phyloP scores from a whole-genome alignment of 495 filamentous ascomycete genomes.

The Penicillium argentinense region DNA sequence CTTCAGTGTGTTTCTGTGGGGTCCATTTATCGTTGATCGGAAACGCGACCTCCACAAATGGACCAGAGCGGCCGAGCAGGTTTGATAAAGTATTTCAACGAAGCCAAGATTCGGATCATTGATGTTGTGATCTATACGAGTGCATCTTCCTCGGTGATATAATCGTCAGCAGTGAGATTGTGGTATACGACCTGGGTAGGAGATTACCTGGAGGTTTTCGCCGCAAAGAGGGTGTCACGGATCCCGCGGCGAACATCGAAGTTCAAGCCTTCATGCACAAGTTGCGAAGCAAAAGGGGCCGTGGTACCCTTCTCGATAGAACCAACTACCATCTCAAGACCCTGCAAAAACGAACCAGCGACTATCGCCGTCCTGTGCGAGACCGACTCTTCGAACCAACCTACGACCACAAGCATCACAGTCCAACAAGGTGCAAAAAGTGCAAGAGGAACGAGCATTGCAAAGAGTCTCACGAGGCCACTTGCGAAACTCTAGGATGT shows the following conservation, averaged over 20 bases:
- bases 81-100: background rate
- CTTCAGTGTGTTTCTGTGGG: no score
- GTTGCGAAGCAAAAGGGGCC: background rate
- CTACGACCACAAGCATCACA: constrained; percentile 8
- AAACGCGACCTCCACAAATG: no score
- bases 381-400: constrained; percentile 3
- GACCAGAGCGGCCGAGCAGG: constrained; percentile 3
- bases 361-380: background rate
- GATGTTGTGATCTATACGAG: background rate
- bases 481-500: background rate
- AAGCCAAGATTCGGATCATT: background rate
- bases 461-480: background rate
- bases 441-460: background rate
- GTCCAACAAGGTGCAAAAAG: background rate
- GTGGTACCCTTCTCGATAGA: background rate
- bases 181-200: constrained; percentile 6
- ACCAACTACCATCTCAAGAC: background rate
- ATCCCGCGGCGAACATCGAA: background rate
- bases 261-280: background rate
- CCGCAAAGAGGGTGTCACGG: background rate
- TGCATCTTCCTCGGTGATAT: constrained; percentile 8
- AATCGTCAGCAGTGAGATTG: background rate
- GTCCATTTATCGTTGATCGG: no score
- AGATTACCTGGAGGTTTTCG: background rate
- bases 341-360: background rate